Evolutionary conservation across 192 early-diverging fungal genomes (phyloP), one percentile per base, ranked within the genome.

Genomic region (Podila horticola): DNA sequence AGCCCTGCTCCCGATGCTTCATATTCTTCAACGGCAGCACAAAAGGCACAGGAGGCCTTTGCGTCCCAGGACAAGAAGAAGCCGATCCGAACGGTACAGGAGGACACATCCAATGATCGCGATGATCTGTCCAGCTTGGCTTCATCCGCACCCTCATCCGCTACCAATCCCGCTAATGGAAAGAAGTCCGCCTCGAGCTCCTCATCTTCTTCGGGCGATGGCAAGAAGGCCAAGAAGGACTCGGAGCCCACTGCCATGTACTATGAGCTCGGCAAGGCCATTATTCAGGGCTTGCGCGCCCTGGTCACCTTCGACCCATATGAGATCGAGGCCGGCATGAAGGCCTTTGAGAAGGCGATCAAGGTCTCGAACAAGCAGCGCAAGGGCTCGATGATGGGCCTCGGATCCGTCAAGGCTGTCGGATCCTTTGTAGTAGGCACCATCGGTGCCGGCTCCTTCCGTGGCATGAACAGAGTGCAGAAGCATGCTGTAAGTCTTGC

Each of bases 241-340:
- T 85, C 62, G 77, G 87, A 33, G 9, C 31, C 60, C 45, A 72
- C 67, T 58, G 83, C 93, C 12, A 86, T 97, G 82, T 95, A 94
- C 55, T 88, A 91, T 72, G 93, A 92, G 28, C 84, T 93, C 33
- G 95, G 90, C 13, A 89, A 90, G 50, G 91, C 89, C 5, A 88
- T 92, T n/a, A 88, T 97, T 49, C 85, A 88, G 45, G 91, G 86
- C 57, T 52, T 95, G 13, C 88, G 90, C 22, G 89, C 91, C 5
- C 69, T 93, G 61, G 92, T 96, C 87, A 94, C 96, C 13, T 97
- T 95, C 79, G 91, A 94, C 61, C 74, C 83, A 9, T 68, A 73
- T 6, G 93, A 97, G 75, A 90, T 97, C 73, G 74, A 83, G 15
- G 64, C 59, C 0, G 94, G 94, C 1, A 86, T 90, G 64, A 85